These are phyloP conservation scores for Zygosaccharomyces pseudobailii DNA, from an alignment of 1,139 yeast genomes.

Conservation along the genomic window DNA sequence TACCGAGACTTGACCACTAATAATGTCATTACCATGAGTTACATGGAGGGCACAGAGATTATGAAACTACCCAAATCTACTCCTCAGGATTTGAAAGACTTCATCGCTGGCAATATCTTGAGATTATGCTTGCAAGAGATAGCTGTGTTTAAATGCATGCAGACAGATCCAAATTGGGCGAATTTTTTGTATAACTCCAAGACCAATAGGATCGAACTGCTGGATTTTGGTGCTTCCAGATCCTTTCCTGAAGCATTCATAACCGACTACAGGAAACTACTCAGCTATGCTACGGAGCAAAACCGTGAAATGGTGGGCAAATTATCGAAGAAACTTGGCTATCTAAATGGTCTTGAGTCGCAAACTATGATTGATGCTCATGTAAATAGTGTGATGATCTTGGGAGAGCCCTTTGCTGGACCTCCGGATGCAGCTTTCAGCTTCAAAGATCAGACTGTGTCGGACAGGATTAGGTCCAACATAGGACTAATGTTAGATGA, in stretches of 20 bases:
- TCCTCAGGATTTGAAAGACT: constrained; percentile 62
- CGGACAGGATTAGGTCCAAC: constrained; percentile 84
- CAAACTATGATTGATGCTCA: constrained; percentile 88
- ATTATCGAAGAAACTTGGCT: constrained; percentile 73
- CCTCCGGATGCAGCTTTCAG: constrained; percentile 52
- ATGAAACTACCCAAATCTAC: constrained; percentile 65
- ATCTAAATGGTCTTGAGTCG: constrained; percentile 86
- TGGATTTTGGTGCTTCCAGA: constrained; percentile 95
- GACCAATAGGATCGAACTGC: constrained; percentile 66
- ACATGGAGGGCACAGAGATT: constrained; percentile 77
- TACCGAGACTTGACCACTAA: constrained; percentile 73
- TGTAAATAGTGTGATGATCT: constrained; percentile 79
- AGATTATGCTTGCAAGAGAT: constrained; percentile 80
- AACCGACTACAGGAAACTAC: constrained; percentile 59
- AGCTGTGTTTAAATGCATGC: constrained; percentile 85
- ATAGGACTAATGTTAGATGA: constrained; percentile 86
- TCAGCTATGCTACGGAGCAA: constrained; percentile 69
- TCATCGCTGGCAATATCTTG: constrained; percentile 85
- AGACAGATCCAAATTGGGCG: constrained; percentile 99
- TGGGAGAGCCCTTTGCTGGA: constrained; percentile 88
- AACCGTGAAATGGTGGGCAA: constrained; percentile 63
- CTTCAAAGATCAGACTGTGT: constrained; percentile 80
- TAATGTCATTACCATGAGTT: constrained; percentile 86
- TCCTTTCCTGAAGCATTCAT: constrained; percentile 68
- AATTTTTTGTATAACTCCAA: constrained; percentile 76